phyloP scores from a whole-genome alignment of 129 eudicot genomes.

The Solidago caesia region DNA sequence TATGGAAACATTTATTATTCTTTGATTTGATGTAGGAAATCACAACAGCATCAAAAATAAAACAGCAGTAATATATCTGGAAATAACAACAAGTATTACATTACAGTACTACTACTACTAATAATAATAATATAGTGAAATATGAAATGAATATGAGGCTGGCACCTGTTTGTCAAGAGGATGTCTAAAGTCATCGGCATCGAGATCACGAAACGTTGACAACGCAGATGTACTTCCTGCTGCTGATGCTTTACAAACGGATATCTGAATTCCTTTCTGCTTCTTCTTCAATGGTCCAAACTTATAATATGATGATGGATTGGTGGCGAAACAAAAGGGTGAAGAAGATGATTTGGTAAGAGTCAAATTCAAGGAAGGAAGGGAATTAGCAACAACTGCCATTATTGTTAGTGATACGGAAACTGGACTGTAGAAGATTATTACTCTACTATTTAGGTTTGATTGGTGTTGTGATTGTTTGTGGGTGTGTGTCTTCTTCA shows the following conservation, averaged over 20 bases:
- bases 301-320: constrained; percentile 29
- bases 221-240: constrained; percentile 30
- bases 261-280: constrained; percentile 11
- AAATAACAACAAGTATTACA: no score
- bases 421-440: neutral
- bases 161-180: constrained; percentile 87
- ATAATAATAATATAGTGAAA: no score
- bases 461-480: neutral
- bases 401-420: constrained; percentile 12
- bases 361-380: constrained; percentile 40
- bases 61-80: no score
- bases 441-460: neutral
- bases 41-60: neutral
- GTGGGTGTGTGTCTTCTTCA: constrained; percentile 42
- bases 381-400: constrained; percentile 45
- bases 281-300: constrained; percentile 32
- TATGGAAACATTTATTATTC: no score
- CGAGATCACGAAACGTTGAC: constrained; percentile 57
- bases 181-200: constrained; percentile 95
- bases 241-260: constrained; percentile 43
- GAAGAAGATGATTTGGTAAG: constrained; percentile 6
- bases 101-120: neutral
- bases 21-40: neutral
- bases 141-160: no score
- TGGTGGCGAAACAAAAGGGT: constrained; percentile 31